Conservation (phyloP, 345 rosid genomes). For the Adansonia digitata region DNA sequence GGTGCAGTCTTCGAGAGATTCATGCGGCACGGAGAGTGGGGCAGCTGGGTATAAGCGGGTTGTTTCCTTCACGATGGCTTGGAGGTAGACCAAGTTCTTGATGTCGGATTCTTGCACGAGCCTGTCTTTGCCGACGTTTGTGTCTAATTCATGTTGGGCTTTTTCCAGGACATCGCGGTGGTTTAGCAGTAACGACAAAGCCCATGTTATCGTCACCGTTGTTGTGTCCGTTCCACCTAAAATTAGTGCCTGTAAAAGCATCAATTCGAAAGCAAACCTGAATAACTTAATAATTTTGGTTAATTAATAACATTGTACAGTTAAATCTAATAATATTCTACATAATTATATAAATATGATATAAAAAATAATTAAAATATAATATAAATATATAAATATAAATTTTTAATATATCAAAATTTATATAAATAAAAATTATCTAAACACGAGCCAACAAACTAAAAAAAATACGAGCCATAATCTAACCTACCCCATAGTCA, state of each 20-base stretch:
- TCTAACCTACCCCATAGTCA: too few relatives aligned
- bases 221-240: constrained; percentile 18
- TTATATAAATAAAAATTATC: too few relatives aligned
- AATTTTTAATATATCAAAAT: too few relatives aligned
- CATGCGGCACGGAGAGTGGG: constrained; percentile 26
- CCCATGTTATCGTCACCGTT: constrained; percentile 26
- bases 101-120: constrained; percentile 25
- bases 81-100: constrained; percentile 24
- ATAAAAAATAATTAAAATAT: too few relatives aligned
- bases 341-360: too few relatives aligned
- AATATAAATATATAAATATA: too few relatives aligned
- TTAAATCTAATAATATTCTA: too few relatives aligned
- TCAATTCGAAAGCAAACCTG: too few relatives aligned
- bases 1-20: constrained; percentile 23
- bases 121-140: constrained; percentile 18
- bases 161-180: constrained; percentile 4
- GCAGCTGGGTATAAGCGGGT: constrained; percentile 29
- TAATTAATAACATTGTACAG: too few relatives aligned
- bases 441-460: too few relatives aligned
- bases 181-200: constrained; percentile 19
- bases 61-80: constrained; percentile 37
- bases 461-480: too few relatives aligned
- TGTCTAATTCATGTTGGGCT: constrained; percentile 23
- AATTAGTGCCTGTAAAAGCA: constrained; percentile 15
- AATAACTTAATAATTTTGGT: too few relatives aligned